phyloP scores from a whole-genome alignment of 306 rosid genomes.

The Pyrus communis region DNA sequence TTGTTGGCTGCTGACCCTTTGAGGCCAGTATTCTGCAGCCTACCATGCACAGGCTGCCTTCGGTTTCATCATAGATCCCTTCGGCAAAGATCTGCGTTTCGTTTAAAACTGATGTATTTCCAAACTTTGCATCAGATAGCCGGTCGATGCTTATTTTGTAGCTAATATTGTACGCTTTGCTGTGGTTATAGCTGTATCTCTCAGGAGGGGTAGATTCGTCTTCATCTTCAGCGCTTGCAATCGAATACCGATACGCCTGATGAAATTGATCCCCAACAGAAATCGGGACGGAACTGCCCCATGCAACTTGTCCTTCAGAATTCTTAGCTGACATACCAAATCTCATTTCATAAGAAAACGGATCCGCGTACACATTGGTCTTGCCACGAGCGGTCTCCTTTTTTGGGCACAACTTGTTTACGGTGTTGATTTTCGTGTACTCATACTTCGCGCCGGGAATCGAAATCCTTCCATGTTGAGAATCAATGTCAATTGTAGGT shows the following conservation, averaged over 20 bases:
- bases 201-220: neutral
- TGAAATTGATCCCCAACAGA: slow-evolving; percentile 23
- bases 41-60: slow-evolving; percentile 63
- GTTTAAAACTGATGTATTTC: neutral
- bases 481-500: too few relatives aligned
- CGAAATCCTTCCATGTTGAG: neutral
- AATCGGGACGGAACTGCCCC: slow-evolving; percentile 34
- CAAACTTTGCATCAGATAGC: neutral
- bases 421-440: slow-evolving; percentile 37
- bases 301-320: neutral
- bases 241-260: neutral
- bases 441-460: slow-evolving; percentile 25
- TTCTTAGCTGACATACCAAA: slow-evolving; percentile 29
- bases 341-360: slow-evolving; percentile 31
- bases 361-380: slow-evolving; percentile 13
- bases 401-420: slow-evolving; percentile 25
- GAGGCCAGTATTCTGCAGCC: slow-evolving; percentile 40
- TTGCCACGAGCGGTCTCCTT: neutral
- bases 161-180: slow-evolving; percentile 14
- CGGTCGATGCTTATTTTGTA: neutral
- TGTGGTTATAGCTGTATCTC: neutral
- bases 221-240: neutral
- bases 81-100: slow-evolving; percentile 36
- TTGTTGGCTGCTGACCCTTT: neutral
- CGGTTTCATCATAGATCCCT: slow-evolving; percentile 46